A percentile compares a stretch with the other conserved stretches of the same genome.
Evolutionary conservation across 1,284 basidiomycete genomes (phyloP).

Genomic region (Vanrija sp.): DNA sequence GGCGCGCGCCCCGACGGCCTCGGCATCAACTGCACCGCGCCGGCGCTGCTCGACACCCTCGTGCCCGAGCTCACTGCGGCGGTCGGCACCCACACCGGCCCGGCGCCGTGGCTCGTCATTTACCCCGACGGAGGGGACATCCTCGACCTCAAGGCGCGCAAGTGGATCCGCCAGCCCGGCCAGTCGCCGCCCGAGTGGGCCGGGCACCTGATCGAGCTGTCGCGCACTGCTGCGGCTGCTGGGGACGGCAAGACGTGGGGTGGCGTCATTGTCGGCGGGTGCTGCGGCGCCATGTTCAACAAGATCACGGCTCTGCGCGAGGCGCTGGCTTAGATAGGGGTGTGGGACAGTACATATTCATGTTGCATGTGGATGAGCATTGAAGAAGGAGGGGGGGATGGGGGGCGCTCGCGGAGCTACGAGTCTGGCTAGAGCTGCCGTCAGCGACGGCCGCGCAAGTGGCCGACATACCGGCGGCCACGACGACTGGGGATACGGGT

Average conservation of each 20-base stretch:
- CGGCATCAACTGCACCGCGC: slow-evolving; percentile 68
- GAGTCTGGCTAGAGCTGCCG: too few relatives aligned
- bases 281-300: slow-evolving; percentile 61
- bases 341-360: neutral
- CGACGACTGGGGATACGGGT: too few relatives aligned
- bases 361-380: neutral
- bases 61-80: slow-evolving; percentile 42
- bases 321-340: slow-evolving; percentile 8
- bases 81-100: neutral
- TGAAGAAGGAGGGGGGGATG: too few relatives aligned
- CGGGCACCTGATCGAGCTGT: slow-evolving; percentile 42
- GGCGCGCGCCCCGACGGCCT: slow-evolving; percentile 52
- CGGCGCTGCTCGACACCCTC: slow-evolving; percentile 42
- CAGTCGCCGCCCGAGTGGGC: slow-evolving; percentile 52
- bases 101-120: slow-evolving; percentile 58
- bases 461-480: too few relatives aligned
- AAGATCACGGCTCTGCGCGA: slow-evolving; percentile 53
- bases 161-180: slow-evolving; percentile 50
- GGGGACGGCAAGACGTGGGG: slow-evolving; percentile 50
- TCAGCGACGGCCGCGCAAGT: too few relatives aligned
- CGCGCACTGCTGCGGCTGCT: slow-evolving; percentile 24
- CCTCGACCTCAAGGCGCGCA: slow-evolving; percentile 54
- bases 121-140: slow-evolving; percentile 69
- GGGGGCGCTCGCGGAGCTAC: too few relatives aligned
- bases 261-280: slow-evolving; percentile 65